Percentiles rank a stretch among this genome's conserved stretches.
phyloP scores from a whole-genome alignment of 257 asterid species.

The Anisodus acutangulus region DNA sequence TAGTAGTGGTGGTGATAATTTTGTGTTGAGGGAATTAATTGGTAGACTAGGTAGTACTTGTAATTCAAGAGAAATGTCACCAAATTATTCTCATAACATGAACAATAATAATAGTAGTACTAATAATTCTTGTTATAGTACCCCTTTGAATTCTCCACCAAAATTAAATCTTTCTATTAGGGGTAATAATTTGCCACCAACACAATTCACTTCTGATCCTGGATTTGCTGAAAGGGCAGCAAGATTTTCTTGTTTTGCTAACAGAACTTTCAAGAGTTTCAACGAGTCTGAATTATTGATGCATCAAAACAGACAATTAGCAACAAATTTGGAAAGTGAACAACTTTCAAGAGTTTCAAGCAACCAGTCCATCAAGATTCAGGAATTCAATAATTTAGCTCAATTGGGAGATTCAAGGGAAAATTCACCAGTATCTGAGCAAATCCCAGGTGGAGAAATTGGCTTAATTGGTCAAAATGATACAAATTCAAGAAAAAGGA shows the following conservation, averaged over 20 bases:
- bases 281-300: conserved; percentile 32
- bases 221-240: conserved; percentile 79
- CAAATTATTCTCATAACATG: conserved; percentile 37
- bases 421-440: conserved; percentile 74
- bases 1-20: conserved; percentile 44
- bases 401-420: conserved; percentile 65
- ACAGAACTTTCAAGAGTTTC: conserved; percentile 44
- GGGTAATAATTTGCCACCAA: conserved; percentile 41
- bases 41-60: conserved; percentile 76
- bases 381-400: conserved; percentile 50
- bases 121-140: conserved; percentile 61
- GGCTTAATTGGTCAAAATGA: conserved; percentile 34
- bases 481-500: conserved; percentile 71
- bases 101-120: conserved; percentile 39
- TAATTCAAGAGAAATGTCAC: conserved; percentile 65
- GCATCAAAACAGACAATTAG: conserved; percentile 29
- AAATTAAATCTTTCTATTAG: conserved; percentile 58
- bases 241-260: conserved; percentile 65
- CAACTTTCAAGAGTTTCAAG: conserved; percentile 55
- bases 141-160: conserved; percentile 83
- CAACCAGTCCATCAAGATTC: conserved; percentile 43
- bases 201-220: conserved; percentile 66
- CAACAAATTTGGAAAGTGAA: conserved; percentile 45
- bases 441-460: conserved; percentile 52
- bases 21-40: conserved; percentile 68